These are phyloP conservation scores for Trichoderma virens DNA, from an alignment of 495 filamentous ascomycete genomes.

Conservation along the genomic window DNA sequence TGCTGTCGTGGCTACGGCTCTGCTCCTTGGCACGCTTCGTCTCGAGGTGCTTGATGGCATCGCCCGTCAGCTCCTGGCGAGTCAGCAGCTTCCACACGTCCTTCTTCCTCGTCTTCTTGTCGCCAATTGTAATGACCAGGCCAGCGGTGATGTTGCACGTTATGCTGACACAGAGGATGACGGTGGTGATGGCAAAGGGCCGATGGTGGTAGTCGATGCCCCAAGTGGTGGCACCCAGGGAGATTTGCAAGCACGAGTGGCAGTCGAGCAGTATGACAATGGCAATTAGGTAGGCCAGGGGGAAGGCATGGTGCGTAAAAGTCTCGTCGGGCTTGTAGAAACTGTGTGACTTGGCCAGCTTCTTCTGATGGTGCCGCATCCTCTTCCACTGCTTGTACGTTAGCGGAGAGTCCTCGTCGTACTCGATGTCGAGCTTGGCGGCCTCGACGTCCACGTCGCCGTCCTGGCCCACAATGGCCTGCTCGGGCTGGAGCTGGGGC, in stretches of 20 bases:
- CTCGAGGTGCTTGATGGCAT: slow-evolving; percentile 64
- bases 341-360: slow-evolving; percentile 68
- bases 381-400: slow-evolving; percentile 51
- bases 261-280: slow-evolving; percentile 68
- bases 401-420: slow-evolving; percentile 25
- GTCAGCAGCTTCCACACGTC: slow-evolving; percentile 68
- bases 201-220: slow-evolving; percentile 55
- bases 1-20: slow-evolving; percentile 5
- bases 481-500: background rate
- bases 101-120: slow-evolving; percentile 68
- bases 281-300: slow-evolving; percentile 58
- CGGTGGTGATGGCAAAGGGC: slow-evolving; percentile 63
- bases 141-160: slow-evolving; percentile 64
- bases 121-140: slow-evolving; percentile 63
- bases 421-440: slow-evolving; percentile 36
- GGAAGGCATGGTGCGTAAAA: slow-evolving; percentile 69
- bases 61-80: slow-evolving; percentile 62
- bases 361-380: slow-evolving; percentile 63
- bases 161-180: slow-evolving; percentile 71
- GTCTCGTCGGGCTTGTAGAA: slow-evolving; percentile 86
- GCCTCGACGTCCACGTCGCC: slow-evolving; percentile 20
- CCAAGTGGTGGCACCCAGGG: slow-evolving; percentile 68
- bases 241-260: slow-evolving; percentile 67
- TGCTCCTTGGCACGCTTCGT: slow-evolving; percentile 48
- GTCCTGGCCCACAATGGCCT: slow-evolving; percentile 10